Percentiles rank a stretch among this genome's conserved stretches.
Conservation (phyloP, 192 early-diverging fungal genomes). For the Umbelopsis ramanniana region DNA sequence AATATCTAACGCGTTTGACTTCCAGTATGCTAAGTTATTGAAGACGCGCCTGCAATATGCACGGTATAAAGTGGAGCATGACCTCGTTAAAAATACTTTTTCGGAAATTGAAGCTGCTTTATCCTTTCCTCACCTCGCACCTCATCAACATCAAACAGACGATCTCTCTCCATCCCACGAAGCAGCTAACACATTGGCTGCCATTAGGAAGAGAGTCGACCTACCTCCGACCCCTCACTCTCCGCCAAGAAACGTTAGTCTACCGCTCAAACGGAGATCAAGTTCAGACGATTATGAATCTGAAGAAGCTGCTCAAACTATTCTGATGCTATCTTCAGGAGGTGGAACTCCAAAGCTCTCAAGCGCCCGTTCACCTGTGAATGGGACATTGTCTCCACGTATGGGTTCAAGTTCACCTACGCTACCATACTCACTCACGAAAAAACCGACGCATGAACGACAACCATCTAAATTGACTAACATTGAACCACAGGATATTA, state of each 20-base stretch:
- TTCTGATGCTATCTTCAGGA: slow-evolving; percentile 14
- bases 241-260: slow-evolving; percentile 5
- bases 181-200: slow-evolving; percentile 9
- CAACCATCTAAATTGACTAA: slow-evolving; percentile 12
- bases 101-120: slow-evolving; percentile 21
- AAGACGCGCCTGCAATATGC: slow-evolving; percentile 9
- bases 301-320: slow-evolving; percentile 19
- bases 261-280: slow-evolving; percentile 15
- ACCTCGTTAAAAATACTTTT: slow-evolving; percentile 7
- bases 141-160: neutral
- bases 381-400: slow-evolving; percentile 1
- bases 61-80: slow-evolving; percentile 16
- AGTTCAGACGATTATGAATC: slow-evolving; percentile 11
- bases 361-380: neutral
- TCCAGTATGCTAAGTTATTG: slow-evolving; percentile 6
- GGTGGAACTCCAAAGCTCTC: slow-evolving; percentile 15
- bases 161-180: neutral
- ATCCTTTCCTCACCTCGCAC: neutral
- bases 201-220: neutral
- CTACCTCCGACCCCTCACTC: slow-evolving; percentile 17
- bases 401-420: neutral
- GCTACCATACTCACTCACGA: neutral
- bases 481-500: neutral
- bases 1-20: neutral
- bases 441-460: neutral